phyloP scores from a whole-genome alignment of 1,139 yeast genomes.

The Kodamaea plutei region DNA sequence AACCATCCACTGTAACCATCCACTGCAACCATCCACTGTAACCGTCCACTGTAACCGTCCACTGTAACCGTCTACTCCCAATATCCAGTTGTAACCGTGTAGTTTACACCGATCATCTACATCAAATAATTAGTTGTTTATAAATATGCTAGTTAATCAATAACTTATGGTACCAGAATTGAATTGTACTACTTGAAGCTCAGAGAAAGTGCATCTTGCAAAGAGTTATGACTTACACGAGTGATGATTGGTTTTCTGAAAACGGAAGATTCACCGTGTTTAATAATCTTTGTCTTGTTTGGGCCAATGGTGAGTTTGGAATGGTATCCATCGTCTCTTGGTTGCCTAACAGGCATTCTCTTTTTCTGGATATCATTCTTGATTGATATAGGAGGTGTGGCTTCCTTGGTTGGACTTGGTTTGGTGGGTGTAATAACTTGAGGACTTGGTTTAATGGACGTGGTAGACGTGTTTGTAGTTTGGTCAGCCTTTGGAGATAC shows the following conservation, averaged over 20 bases:
- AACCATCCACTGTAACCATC: too few relatives aligned
- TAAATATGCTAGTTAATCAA: conserved; percentile 1
- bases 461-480: too few relatives aligned
- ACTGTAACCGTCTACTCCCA: too few relatives aligned
- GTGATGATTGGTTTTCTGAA: conserved; percentile 38
- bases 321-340: conserved; percentile 31
- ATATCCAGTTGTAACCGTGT: too few relatives aligned
- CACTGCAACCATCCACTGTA: too few relatives aligned
- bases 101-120: too few relatives aligned
- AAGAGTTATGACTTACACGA: conserved; percentile 28
- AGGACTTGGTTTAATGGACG: not conserved
- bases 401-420: not conserved
- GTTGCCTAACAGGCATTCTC: conserved; percentile 23
- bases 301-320: conserved; percentile 48
- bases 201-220: conserved; percentile 30
- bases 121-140: too few relatives aligned
- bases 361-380: conserved; percentile 17
- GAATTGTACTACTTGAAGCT: conserved; percentile 8
- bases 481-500: conserved; percentile 7
- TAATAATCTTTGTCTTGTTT: conserved; percentile 38
- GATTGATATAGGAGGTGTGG: conserved; percentile 11
- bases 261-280: conserved; percentile 40
- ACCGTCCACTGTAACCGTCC: too few relatives aligned
- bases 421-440: not conserved
- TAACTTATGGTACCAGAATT: too few relatives aligned